Conservation (phyloP, 1,284 basidiomycete genomes). For the Abortiporus biennis region DNA sequence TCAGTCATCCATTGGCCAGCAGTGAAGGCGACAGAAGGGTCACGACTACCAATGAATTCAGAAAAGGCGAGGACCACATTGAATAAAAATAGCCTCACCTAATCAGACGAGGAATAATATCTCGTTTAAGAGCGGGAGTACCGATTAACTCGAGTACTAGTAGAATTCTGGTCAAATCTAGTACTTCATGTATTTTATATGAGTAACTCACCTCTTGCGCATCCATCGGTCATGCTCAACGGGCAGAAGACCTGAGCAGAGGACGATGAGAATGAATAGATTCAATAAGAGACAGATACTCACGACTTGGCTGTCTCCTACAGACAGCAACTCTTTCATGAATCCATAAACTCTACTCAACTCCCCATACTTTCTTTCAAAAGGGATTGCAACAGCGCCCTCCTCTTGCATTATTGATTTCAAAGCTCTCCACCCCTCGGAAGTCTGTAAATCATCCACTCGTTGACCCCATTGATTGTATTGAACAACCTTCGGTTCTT, state of each 20-base stretch:
- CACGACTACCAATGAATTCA: conserved; percentile 42
- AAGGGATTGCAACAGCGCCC: conserved; percentile 61
- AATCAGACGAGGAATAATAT: conserved; percentile 50
- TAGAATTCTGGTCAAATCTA: too few species aligned
- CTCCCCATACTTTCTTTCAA: conserved; percentile 52
- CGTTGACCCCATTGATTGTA: conserved; percentile 68
- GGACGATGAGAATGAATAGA: not conserved
- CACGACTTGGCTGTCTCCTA: conserved; percentile 58
- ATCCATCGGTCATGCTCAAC: conserved; percentile 74
- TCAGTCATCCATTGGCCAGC: conserved; percentile 87
- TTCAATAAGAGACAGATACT: conserved; percentile 13
- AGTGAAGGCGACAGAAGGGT: conserved; percentile 59
- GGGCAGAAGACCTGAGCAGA: conserved; percentile 54
- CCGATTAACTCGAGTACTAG: conserved; percentile 67
- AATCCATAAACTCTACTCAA: conserved; percentile 58
- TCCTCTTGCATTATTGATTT: conserved; percentile 65
- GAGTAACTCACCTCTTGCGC: conserved; percentile 41
- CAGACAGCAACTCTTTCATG: conserved; percentile 55
- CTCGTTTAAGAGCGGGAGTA: conserved; percentile 49
- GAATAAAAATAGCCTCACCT: conserved; percentile 35
- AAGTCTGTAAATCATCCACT: conserved; percentile 58
- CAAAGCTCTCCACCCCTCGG: conserved; percentile 67
- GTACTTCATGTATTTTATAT: too few species aligned
- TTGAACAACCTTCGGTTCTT: conserved; percentile 49
- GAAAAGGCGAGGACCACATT: not conserved